phyloP scores from a whole-genome alignment of 257 asterid species.

The Euphrasia confusa region DNA sequence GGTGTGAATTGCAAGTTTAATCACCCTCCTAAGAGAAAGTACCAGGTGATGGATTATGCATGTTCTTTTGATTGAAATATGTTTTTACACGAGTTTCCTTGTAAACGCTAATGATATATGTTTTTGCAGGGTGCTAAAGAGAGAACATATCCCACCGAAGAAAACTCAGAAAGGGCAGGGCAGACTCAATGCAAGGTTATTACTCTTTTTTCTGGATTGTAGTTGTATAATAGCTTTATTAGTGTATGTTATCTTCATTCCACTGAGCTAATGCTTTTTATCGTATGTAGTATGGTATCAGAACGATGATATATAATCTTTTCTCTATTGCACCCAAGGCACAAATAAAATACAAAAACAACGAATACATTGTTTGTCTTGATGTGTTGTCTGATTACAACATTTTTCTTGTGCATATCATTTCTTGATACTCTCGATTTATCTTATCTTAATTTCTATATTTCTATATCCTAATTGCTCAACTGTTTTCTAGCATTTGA shows the following conservation, averaged over 20 bases:
- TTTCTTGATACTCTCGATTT: conserved; percentile 4
- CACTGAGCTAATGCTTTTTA: conserved; percentile 8
- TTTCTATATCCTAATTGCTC: neutral
- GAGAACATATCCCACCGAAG: conserved; percentile 37
- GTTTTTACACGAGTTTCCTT: neutral
- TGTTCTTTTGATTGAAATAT: neutral
- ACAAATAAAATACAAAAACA: neutral
- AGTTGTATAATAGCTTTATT: neutral
- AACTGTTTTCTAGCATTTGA: conserved; percentile 4
- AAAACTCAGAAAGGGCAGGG: conserved; percentile 40
- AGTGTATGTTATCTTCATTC: conserved; percentile 1
- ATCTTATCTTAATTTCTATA: conserved; percentile 4
- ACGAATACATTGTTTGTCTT: neutral
- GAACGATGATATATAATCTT: neutral
- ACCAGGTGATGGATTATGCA: conserved; percentile 44
- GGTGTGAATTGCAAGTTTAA: conserved; percentile 85
- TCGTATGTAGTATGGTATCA: conserved; percentile 8
- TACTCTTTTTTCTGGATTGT: neutral
- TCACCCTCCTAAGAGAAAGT: conserved; percentile 67
- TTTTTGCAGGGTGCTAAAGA: conserved; percentile 38
- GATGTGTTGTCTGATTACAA: neutral
- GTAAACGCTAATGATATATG: conserved; percentile 13
- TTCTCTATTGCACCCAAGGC: conserved; percentile 7
- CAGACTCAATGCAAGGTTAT: conserved; percentile 76
- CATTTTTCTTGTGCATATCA: neutral